Evolutionary conservation across 2,329 filamentous ascomycete genomes (phyloP), one percentile per base, ranked within the genome.

Genomic region (Aspergillus spinulosporus): DNA sequence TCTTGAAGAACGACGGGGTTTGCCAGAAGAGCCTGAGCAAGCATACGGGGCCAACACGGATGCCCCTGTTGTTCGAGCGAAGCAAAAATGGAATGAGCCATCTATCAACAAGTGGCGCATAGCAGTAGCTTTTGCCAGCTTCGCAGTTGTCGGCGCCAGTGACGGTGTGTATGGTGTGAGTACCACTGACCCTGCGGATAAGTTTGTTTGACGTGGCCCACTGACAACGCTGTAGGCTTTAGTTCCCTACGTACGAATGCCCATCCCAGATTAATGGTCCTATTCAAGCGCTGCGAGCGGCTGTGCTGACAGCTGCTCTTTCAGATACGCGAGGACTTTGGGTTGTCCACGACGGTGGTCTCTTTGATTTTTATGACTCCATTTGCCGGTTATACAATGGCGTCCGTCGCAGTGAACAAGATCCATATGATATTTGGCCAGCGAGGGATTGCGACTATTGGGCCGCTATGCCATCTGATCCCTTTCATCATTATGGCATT

Each of bases 381-480:
- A 0, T 78, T 80, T 53, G 65, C 74, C 3, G 78, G 79, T 21
- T 82, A 81, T 67, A 76, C 74, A n/a, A 48, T 72, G 5, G 73
- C 78, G 0, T 78, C 78, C 4, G 60, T 80, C 34, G 57, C 76
- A 37, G 78, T 76, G 60, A 78, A 78, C 56, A 56, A 59, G 14
- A 66, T 81, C 37, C 79, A 80, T 62, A 67, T 70, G 54, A 66
- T 59, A 21, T 59, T 75, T 48, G 89, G 89, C 31, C 88, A 90
- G 68, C 81, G 87, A 40, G 89, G 89, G 5, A 82, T 92, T n/a
- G 87, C 88, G 7, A 66, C 89, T 49, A 67, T 90, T 3, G 85
- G 80, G 6, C 66, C 68, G 0, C 48, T 63, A 45, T 71, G 68
- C 51, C 70, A 73, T 50, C 54, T 69, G 15, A 49, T 68, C 15